These are phyloP conservation scores for Apiospora marii DNA, from an alignment of 2,329 filamentous ascomycete genomes.

Conservation along the genomic window DNA sequence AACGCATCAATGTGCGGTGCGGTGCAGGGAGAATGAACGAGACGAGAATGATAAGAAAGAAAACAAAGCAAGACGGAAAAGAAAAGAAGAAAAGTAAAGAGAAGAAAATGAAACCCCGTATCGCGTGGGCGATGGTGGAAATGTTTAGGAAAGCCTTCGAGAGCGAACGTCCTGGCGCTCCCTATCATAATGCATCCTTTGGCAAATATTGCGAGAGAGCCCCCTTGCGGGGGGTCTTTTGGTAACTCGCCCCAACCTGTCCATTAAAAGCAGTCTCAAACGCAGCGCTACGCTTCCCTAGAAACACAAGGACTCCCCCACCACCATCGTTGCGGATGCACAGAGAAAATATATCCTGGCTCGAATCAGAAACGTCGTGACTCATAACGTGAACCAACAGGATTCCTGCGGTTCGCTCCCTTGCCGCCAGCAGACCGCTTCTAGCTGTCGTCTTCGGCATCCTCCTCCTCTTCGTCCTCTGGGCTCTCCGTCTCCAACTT, in stretches of 20 bases:
- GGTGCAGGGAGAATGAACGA: conserved; percentile 30
- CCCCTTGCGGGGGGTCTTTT: conserved; percentile 19
- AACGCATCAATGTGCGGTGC: neutral
- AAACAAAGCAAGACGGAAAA: conserved; percentile 28
- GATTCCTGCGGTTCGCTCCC: neutral
- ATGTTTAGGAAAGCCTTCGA: conserved; percentile 42
- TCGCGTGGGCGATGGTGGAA: conserved; percentile 45
- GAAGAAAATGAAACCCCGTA: conserved; percentile 33
- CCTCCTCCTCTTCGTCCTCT: conserved; percentile 55
- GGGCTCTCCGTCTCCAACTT: conserved; percentile 52
- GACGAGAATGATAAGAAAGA: conserved; percentile 3
- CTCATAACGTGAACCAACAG: conserved; percentile 44
- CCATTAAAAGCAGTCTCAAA: conserved; percentile 28
- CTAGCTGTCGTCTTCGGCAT: conserved; percentile 52
- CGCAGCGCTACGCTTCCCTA: conserved; percentile 39
- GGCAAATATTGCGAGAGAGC: conserved; percentile 20
- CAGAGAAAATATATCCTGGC: conserved; percentile 38
- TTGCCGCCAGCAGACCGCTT: conserved; percentile 13
- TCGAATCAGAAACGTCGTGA: conserved; percentile 44
- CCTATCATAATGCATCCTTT: conserved; percentile 20
- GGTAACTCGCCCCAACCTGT: conserved; percentile 14
- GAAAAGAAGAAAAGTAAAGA: conserved; percentile 32
- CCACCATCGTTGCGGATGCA: conserved; percentile 39
- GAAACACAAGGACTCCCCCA: conserved; percentile 34
- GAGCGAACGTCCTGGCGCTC: conserved; percentile 42